phyloP scores from a whole-genome alignment of 208 protist species.

The Phytomonas serpens region DNA sequence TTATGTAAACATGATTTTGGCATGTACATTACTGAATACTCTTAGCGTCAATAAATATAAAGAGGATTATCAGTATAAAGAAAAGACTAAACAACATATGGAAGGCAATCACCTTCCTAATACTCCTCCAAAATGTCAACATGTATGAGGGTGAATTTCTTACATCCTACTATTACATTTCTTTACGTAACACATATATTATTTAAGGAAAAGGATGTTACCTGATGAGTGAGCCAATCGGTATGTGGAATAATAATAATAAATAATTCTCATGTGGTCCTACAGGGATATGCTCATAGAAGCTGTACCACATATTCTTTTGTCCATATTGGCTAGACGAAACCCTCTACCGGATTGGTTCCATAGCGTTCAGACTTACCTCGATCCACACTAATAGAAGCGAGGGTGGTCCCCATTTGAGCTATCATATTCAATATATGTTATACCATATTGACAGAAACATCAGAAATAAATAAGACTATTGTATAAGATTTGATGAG shows the following conservation, averaged over 20 bases:
- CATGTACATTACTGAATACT: neutral
- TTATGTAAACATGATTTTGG: neutral
- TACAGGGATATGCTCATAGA: neutral
- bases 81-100: constrained; percentile 8
- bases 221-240: neutral
- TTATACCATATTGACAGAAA: neutral
- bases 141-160: neutral
- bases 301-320: neutral
- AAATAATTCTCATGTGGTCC: too few relatives aligned
- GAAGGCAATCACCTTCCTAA: neutral
- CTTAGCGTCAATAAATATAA: constrained; percentile 2
- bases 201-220: neutral
- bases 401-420: neutral
- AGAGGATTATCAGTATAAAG: neutral
- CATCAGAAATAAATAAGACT: neutral
- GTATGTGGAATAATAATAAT: neutral
- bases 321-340: neutral
- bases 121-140: neutral
- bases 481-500: neutral
- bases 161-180: neutral
- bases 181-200: neutral
- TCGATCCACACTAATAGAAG: neutral
- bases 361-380: neutral
- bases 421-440: neutral
- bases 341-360: neutral